Conservation (phyloP, 202 grass and related monocot species). For the Carex arenaria region DNA sequence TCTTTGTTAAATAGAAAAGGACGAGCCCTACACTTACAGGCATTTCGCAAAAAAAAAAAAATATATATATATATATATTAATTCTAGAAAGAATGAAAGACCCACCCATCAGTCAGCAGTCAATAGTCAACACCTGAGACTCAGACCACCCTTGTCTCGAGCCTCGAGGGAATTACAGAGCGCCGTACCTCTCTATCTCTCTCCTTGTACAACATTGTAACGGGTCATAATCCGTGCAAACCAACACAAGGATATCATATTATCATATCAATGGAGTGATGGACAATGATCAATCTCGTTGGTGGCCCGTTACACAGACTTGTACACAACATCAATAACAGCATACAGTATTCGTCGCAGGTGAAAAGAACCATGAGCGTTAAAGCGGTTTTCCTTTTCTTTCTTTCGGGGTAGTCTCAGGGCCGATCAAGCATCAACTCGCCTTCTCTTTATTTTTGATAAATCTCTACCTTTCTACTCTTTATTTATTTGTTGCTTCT, state of each 20-base stretch:
- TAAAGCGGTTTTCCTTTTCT: neutral
- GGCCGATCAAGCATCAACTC: neutral
- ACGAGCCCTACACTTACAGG: too few species aligned
- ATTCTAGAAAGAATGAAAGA: neutral
- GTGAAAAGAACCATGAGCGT: neutral
- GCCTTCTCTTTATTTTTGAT: conserved; percentile 2
- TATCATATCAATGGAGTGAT: too few species aligned
- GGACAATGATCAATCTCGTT: neutral
- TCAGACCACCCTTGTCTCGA: neutral
- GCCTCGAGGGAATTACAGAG: neutral
- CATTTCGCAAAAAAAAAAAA: too few species aligned
- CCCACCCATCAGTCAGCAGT: neutral
- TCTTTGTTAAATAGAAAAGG: neutral
- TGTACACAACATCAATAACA: neutral
- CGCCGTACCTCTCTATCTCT: neutral
- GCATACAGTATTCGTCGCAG: neutral
- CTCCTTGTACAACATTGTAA: neutral
- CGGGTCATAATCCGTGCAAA: neutral
- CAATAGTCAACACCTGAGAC: conserved; percentile 1
- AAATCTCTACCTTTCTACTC: neutral
- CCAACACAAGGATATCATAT: too few species aligned
- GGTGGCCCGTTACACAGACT: neutral
- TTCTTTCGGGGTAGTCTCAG: neutral
- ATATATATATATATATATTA: too few species aligned
- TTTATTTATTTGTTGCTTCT: neutral